These are phyloP conservation scores for Candida neerlandica DNA, from an alignment of 1,139 yeast genomes.

Conservation along the genomic window DNA sequence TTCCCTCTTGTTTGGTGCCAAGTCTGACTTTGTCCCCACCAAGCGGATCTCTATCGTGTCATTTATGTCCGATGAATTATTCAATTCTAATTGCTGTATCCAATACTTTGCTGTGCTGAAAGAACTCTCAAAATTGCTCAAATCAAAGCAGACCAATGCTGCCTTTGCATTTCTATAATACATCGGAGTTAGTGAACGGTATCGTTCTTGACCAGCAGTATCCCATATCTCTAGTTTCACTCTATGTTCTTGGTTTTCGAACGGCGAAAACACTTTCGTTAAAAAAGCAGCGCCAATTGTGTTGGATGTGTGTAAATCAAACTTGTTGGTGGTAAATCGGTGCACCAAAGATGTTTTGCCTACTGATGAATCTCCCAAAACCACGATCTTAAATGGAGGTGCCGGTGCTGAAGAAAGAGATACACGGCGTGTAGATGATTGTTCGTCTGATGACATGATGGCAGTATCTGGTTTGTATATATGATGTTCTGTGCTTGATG, in stretches of 20 bases:
- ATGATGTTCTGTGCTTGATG: background rate
- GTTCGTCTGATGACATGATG: background rate
- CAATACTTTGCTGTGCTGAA: constrained; percentile 46
- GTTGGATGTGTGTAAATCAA: constrained; percentile 42
- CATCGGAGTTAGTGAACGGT: constrained; percentile 52
- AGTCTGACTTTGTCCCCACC: constrained; percentile 40
- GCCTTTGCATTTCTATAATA: constrained; percentile 48
- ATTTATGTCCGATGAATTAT: constrained; percentile 22
- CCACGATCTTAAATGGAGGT: constrained; percentile 42
- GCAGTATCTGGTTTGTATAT: background rate
- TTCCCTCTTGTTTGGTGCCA: constrained; percentile 12
- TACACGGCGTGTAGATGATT: background rate
- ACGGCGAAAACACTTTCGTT: constrained; percentile 35
- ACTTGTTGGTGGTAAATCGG: constrained; percentile 40
- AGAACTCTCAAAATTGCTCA: constrained; percentile 34
- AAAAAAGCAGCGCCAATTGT: constrained; percentile 56
- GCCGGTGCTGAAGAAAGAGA: constrained; percentile 6
- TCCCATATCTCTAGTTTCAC: constrained; percentile 53
- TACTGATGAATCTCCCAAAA: constrained; percentile 50
- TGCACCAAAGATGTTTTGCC: constrained; percentile 51
- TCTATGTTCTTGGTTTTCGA: constrained; percentile 17
- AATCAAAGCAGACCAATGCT: constrained; percentile 45
- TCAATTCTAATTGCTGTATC: constrained; percentile 43
- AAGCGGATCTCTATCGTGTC: constrained; percentile 25
- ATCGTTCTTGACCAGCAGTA: constrained; percentile 56